These are phyloP conservation scores for Saprolegnia parasitica DNA, from an alignment of 352 stramenopile genomes.

Conservation along the genomic window DNA sequence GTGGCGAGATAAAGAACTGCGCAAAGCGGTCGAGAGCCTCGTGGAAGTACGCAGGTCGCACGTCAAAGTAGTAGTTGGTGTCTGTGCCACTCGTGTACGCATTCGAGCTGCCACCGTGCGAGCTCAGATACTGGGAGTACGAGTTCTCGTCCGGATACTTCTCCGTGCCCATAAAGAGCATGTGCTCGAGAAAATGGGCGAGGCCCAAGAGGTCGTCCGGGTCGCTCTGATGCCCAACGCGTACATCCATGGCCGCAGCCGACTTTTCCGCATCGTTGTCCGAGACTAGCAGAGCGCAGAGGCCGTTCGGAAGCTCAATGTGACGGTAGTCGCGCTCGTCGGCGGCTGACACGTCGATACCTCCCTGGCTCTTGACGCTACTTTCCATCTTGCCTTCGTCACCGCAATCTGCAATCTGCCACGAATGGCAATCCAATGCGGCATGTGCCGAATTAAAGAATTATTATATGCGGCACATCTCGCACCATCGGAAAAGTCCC, in stretches of 20 bases:
- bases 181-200: slow-evolving; percentile 86
- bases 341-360: slow-evolving; percentile 33
- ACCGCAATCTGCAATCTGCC: background rate
- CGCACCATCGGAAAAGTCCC: no score
- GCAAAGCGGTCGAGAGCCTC: slow-evolving; percentile 82
- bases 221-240: slow-evolving; percentile 78
- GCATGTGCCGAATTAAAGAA: background rate
- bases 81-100: slow-evolving; percentile 86
- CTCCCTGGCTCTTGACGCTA: slow-evolving; percentile 13
- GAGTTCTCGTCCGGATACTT: slow-evolving; percentile 88
- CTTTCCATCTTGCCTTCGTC: slow-evolving; percentile 21
- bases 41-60: slow-evolving; percentile 59
- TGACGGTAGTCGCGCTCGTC: slow-evolving; percentile 75
- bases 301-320: slow-evolving; percentile 62
- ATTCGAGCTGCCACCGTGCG: slow-evolving; percentile 85
- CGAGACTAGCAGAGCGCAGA: slow-evolving; percentile 66
- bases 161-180: slow-evolving; percentile 91
- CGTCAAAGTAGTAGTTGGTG: slow-evolving; percentile 91
- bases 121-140: slow-evolving; percentile 69
- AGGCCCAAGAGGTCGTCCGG: slow-evolving; percentile 54
- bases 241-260: slow-evolving; percentile 81
- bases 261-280: slow-evolving; percentile 77
- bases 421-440: background rate
- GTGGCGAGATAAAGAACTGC: slow-evolving; percentile 89
- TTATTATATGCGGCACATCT: background rate